Conservation (phyloP, 495 filamentous ascomycete species). For the Amorphotheca resinae region DNA sequence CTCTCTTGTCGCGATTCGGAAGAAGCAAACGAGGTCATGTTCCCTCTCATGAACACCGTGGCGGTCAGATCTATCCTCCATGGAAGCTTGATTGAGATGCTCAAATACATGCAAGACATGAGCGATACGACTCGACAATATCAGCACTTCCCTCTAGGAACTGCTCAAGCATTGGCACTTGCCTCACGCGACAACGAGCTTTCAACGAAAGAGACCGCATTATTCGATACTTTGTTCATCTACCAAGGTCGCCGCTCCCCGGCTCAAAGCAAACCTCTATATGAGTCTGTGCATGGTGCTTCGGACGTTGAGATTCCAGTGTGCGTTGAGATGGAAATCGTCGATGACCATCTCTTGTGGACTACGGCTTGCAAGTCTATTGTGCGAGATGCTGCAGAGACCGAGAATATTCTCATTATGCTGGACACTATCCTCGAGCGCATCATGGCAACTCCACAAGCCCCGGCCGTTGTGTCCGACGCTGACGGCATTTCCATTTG, state of each 20-base stretch:
- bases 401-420: slow-evolving; percentile 32
- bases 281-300: slow-evolving; percentile 42
- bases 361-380: slow-evolving; percentile 53
- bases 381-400: slow-evolving; percentile 32
- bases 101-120: slow-evolving; percentile 52
- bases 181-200: slow-evolving; percentile 18
- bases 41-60: slow-evolving; percentile 72
- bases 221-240: slow-evolving; percentile 64
- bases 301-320: slow-evolving; percentile 65
- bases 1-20: slow-evolving; percentile 56
- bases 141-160: slow-evolving; percentile 56
- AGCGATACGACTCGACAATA: slow-evolving; percentile 36
- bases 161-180: slow-evolving; percentile 37
- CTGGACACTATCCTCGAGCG: slow-evolving; percentile 42
- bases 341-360: slow-evolving; percentile 42
- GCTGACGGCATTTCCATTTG: slow-evolving; percentile 38
- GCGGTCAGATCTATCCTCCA: slow-evolving; percentile 50
- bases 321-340: slow-evolving; percentile 65
- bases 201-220: slow-evolving; percentile 19
- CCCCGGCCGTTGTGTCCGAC: slow-evolving; percentile 39
- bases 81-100: slow-evolving; percentile 44
- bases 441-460: slow-evolving; percentile 33
- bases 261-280: slow-evolving; percentile 22
- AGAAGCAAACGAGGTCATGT: slow-evolving; percentile 44
- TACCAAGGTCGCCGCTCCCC: slow-evolving; percentile 37